Conservation (phyloP, 768 basidiomycete species). For the Neoboletus brunneissimus region DNA sequence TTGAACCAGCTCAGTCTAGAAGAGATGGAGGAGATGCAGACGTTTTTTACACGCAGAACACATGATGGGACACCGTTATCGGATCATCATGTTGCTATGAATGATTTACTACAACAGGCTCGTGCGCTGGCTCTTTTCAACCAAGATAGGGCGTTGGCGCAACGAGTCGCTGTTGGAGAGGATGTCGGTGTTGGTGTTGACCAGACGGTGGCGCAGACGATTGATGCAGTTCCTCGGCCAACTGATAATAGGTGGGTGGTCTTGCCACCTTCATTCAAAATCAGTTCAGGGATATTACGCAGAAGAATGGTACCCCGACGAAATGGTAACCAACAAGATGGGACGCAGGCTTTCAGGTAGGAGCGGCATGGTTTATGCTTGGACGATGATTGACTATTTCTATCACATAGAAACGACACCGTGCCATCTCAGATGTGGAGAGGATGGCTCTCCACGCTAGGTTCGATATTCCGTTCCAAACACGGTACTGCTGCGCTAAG, state of each 20-base stretch:
- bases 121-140: slow-evolving; percentile 13
- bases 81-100: slow-evolving; percentile 27
- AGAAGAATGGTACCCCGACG: slow-evolving; percentile 2
- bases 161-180: slow-evolving; percentile 13
- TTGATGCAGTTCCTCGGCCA: neutral
- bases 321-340: neutral
- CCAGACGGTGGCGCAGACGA: neutral
- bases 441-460: slow-evolving; percentile 24
- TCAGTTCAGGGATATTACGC: neutral
- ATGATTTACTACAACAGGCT: slow-evolving; percentile 25
- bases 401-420: neutral
- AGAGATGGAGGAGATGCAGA: slow-evolving; percentile 21
- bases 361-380: neutral
- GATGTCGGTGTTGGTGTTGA: neutral
- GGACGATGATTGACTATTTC: neutral
- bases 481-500: neutral
- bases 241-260: slow-evolving; percentile 1
- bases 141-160: slow-evolving; percentile 25
- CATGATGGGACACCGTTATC: slow-evolving; percentile 11
- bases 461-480: no score
- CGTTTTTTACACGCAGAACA: slow-evolving; percentile 3
- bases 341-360: slow-evolving; percentile 7
- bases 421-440: slow-evolving; percentile 10
- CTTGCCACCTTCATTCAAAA: neutral
- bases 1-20: slow-evolving; percentile 17